A percentile compares a stretch with the other conserved stretches of the same genome.
phyloP scores from a whole-genome alignment of 2,329 filamentous ascomycete species.

The Aspergillus ochraceus region DNA sequence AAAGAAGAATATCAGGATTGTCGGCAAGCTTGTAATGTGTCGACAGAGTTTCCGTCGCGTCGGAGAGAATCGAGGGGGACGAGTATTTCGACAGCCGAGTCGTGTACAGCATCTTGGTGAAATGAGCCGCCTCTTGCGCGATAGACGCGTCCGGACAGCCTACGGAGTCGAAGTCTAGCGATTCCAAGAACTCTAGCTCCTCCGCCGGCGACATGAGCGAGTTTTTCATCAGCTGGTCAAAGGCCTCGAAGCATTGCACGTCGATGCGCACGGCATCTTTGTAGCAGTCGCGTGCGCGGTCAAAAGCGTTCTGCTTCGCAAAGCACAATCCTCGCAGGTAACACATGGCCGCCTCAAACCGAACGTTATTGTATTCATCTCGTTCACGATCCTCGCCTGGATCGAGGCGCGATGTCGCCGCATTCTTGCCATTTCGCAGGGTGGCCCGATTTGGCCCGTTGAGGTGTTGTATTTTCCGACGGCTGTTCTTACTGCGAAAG shows the following conservation, averaged over 20 bases:
- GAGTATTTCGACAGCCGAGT: constrained; percentile 94
- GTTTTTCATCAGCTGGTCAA: constrained; percentile 97
- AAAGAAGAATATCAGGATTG: constrained; percentile 88
- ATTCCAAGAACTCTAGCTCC: constrained; percentile 85
- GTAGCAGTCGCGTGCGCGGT: constrained; percentile 96
- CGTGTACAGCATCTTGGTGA: constrained; percentile 94
- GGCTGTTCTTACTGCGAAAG: constrained; percentile 66
- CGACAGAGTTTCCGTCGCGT: constrained; percentile 84
- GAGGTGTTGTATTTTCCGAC: constrained; percentile 71
- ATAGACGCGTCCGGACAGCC: constrained; percentile 64
- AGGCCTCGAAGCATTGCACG: constrained; percentile 96
- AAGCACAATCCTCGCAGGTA: constrained; percentile 91
- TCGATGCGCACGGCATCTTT: constrained; percentile 96
- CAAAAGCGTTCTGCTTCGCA: constrained; percentile 95
- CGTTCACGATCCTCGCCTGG: constrained; percentile 62
- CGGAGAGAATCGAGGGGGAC: constrained; percentile 77
- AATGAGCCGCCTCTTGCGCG: constrained; percentile 85
- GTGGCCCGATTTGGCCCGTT: constrained; percentile 55
- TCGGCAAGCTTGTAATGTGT: constrained; percentile 86
- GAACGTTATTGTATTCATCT: constrained; percentile 72
- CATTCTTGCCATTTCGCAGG: constrained; percentile 47
- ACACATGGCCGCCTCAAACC: constrained; percentile 96
- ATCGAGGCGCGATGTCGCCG: constrained; percentile 51
- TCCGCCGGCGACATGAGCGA: constrained; percentile 85
- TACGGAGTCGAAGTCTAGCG: constrained; percentile 86